These are phyloP conservation scores for Sugiyamaella qingdaonensis DNA, from an alignment of 805 yeast species.

Conservation along the genomic window DNA sequence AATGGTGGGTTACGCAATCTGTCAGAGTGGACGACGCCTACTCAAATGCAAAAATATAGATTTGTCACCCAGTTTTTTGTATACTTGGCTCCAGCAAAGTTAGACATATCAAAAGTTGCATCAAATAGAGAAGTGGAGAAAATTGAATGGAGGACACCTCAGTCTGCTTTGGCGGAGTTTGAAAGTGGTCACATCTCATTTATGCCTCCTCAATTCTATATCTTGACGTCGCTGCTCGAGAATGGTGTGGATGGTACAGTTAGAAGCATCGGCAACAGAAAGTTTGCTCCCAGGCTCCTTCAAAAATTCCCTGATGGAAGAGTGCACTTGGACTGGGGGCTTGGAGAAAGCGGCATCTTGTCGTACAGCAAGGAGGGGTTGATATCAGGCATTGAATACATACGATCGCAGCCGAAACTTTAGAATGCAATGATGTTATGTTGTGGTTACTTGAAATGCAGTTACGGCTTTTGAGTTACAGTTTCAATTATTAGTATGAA, in stretches of 20 bases:
- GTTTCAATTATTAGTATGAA: not conserved
- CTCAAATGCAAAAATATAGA: slow-evolving; percentile 18
- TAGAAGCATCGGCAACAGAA: slow-evolving; percentile 13
- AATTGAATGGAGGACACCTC: slow-evolving; percentile 29
- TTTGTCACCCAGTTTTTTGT: slow-evolving; percentile 30
- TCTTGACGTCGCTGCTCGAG: slow-evolving; percentile 19
- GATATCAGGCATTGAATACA: slow-evolving; percentile 9
- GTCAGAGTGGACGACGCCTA: slow-evolving; percentile 32
- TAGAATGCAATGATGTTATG: not conserved
- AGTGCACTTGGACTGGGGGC: slow-evolving; percentile 26
- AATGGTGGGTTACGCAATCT: slow-evolving; percentile 15
- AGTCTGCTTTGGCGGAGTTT: slow-evolving; percentile 22
- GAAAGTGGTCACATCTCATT: slow-evolving; percentile 20
- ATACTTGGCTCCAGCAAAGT: slow-evolving; percentile 18
- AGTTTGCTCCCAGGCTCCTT: slow-evolving; percentile 22
- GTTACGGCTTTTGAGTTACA: too few relatives aligned
- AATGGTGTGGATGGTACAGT: slow-evolving; percentile 15
- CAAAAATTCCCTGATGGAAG: slow-evolving; percentile 20
- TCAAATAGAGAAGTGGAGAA: slow-evolving; percentile 11
- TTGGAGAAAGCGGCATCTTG: slow-evolving; percentile 22
- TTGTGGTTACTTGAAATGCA: too few relatives aligned
- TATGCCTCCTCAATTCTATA: slow-evolving; percentile 33
- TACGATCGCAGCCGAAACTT: not conserved
- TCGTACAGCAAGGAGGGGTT: slow-evolving; percentile 13
- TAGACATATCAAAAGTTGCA: slow-evolving; percentile 12